Evolutionary conservation across 164 flowering plant genomes (phyloP).

Genomic region (Santalum album): DNA sequence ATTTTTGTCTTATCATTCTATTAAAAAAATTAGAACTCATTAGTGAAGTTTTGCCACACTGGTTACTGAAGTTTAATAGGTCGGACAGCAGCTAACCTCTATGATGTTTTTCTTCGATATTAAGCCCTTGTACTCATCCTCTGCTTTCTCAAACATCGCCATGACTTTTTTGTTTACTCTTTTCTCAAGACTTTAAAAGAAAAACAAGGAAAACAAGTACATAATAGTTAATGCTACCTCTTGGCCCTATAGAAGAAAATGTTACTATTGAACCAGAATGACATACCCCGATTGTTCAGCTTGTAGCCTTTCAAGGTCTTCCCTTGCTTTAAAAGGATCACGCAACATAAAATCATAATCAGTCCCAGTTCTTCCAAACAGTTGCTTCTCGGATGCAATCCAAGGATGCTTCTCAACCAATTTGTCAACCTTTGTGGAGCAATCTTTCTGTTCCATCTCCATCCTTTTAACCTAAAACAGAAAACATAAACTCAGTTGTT

Average conservation of each 20-base stretch:
- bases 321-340: conserved; percentile 69
- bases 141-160: conserved; percentile 99
- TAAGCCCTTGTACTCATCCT: conserved; percentile 88
- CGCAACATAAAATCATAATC: conserved; percentile 88
- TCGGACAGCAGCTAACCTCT: conserved; percentile 47
- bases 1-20: conserved; percentile 97
- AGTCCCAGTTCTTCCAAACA: conserved; percentile 83
- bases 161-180: conserved; percentile 97
- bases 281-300: conserved; percentile 75
- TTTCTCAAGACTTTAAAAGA: conserved; percentile 70
- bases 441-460: conserved; percentile 91
- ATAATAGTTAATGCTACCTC: not conserved
- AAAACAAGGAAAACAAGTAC: conserved; percentile 2
- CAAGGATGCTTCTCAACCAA: conserved; percentile 86
- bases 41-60: not conserved
- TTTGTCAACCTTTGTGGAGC: conserved; percentile 77
- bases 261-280: too few relatives aligned
- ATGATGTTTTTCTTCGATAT: conserved; percentile 87
- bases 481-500: not conserved
- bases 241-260: not conserved
- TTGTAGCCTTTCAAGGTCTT: conserved; percentile 71
- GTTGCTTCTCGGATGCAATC: conserved; percentile 85
- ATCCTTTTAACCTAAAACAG: conserved; percentile 64
- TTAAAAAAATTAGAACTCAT: conserved; percentile 5
- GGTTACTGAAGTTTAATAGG: conserved; percentile 3